Percentiles rank a stretch among this genome's conserved stretches.
phyloP scores from a whole-genome alignment of 2,329 filamentous ascomycete genomes.

The Graphiopsis chlorocephala region DNA sequence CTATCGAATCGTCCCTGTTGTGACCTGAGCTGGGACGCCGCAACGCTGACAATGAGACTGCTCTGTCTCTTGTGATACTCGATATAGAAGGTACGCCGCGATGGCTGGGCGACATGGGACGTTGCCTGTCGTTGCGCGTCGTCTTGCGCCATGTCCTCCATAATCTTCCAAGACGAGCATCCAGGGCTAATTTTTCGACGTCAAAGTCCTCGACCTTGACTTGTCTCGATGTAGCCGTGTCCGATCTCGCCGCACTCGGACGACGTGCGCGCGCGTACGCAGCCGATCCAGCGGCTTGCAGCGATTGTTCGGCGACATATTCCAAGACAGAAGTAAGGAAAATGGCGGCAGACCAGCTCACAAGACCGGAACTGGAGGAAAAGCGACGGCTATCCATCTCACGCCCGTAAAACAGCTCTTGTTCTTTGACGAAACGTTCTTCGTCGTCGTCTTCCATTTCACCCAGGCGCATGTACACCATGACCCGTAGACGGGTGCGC shows the following conservation, averaged over 20 bases:
- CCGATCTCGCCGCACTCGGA: conserved; percentile 34
- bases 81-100: conserved; percentile 1
- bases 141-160: conserved; percentile 97
- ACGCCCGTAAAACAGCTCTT: conserved; percentile 62
- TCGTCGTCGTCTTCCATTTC: conserved; percentile 98
- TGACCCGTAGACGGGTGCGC: conserved; percentile 84
- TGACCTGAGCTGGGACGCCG: conserved; percentile 5
- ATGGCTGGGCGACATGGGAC: conserved; percentile 7
- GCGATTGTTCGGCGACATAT: conserved; percentile 85
- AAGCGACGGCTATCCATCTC: conserved; percentile 51
- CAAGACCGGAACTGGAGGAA: conserved; percentile 43
- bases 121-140: conserved; percentile 48
- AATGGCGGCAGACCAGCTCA: conserved; percentile 89
- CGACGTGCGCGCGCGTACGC: conserved; percentile 63
- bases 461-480: conserved; percentile 96
- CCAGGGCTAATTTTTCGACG: conserved; percentile 88
- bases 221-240: background rate
- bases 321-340: conserved; percentile 94
- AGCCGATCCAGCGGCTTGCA: conserved; percentile 83
- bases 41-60: background rate
- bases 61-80: conserved; percentile 7
- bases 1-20: conserved; percentile 3
- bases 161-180: conserved; percentile 79
- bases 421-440: conserved; percentile 79
- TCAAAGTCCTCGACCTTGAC: conserved; percentile 73